Base-by-base conservation (phyloP, 192 early-diverging fungal species). In the Phycomyces nitens region DNA sequence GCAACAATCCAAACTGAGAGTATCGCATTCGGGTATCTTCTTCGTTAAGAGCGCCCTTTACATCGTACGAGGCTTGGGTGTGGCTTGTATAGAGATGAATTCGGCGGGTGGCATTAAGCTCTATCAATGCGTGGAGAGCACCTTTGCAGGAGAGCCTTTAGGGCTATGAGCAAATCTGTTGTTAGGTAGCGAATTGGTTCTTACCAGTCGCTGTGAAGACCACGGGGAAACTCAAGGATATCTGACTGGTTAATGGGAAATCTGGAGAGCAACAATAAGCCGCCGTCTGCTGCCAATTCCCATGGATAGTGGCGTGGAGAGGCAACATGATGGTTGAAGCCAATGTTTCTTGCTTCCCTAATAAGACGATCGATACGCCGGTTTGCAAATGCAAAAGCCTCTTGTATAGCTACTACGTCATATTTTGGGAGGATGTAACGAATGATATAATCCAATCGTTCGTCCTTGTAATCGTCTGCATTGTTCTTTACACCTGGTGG, bases 1-100 rank as follows among this genome's bases (percentile, higher is more conserved):
- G 89, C 26, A 94, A 76, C 38, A 75, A 67, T 14, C 69, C 55
- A 59, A 94, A 70, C 71, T 94, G 92, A 24, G 69, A 57, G 41
- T 87, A 66, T 20, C 88, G 82, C 41, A 76, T 70, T 49, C 79
- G 66, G n/a, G 82, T 85, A 40, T 82, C 85, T 27, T 77, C 74
- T 43, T 80, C 77, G 11, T 71, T 81, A 14, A 83, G 56, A 15
- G 66, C 52, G 2, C 80, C 72, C 9, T 76, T 77, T 2, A 68
- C 63, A 38, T 74, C 77, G 61, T 88, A 87, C 8, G 88, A 88
- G 23, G 90, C 90, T 75, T 94, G 92, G 16, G 92, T 86, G 67
- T 94, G 92, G 9, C 91, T 94, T 20, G 83, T 92, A 71, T 92
- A 91, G 29, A 93, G 44, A 70, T 92, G 87, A 26, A 89, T 60